Percentiles rank a stretch among this genome's conserved stretches.
Conservation (phyloP, 306 rosid species). For the Acacia acuminata region DNA sequence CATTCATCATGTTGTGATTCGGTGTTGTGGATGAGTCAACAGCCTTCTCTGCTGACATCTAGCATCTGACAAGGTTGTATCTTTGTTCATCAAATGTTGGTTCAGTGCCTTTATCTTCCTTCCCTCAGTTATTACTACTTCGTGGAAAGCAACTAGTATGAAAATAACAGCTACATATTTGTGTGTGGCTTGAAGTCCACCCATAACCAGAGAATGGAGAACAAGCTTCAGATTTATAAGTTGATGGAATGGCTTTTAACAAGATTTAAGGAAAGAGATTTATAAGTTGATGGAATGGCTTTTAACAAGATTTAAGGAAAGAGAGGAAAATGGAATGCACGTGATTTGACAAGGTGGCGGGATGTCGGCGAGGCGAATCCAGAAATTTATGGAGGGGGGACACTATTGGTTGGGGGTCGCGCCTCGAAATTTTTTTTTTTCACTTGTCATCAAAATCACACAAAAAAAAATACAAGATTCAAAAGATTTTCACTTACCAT, state of each 20-base stretch:
- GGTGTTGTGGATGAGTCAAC: background rate
- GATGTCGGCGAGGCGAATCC: too few species aligned
- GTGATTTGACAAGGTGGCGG: background rate
- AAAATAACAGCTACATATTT: background rate
- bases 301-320: background rate
- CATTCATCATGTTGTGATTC: background rate
- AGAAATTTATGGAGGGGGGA: too few species aligned
- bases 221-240: background rate
- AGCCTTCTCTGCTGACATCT: background rate
- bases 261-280: background rate
- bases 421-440: too few species aligned
- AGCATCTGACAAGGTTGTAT: background rate
- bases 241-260: background rate
- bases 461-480: too few species aligned
- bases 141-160: background rate
- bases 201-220: background rate
- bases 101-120: constrained; percentile 7
- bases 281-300: background rate
- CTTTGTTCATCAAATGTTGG: background rate
- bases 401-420: too few species aligned
- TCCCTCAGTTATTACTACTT: background rate
- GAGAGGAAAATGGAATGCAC: background rate
- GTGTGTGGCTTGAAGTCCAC: background rate
- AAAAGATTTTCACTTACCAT: too few species aligned
- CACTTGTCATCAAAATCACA: too few species aligned